Percentiles rank a stretch among this genome's conserved stretches.
phyloP scores from a whole-genome alignment of 352 stramenopile species.

The Phytophthora multivora region DNA sequence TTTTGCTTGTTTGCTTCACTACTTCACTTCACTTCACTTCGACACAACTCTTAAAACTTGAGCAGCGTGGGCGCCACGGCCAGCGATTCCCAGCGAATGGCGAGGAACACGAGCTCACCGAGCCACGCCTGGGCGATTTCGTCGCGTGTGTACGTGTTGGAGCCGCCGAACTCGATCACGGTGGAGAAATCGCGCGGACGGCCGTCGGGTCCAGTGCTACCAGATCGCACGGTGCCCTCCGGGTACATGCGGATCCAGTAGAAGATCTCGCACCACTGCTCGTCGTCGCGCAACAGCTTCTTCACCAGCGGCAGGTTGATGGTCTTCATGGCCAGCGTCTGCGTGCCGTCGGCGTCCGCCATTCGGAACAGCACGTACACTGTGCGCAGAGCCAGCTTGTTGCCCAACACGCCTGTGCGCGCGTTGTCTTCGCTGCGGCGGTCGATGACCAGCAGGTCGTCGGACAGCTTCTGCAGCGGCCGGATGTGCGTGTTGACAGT shows the following conservation, averaged over 20 bases:
- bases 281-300: slow-evolving; percentile 40
- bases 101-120: slow-evolving; percentile 62
- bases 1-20: slow-evolving; percentile 5
- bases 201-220: neutral
- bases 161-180: slow-evolving; percentile 49
- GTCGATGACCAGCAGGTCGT: slow-evolving; percentile 54
- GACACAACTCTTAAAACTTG: slow-evolving; percentile 27
- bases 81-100: slow-evolving; percentile 59
- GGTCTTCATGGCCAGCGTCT: slow-evolving; percentile 64
- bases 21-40: slow-evolving; percentile 26
- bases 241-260: slow-evolving; percentile 56
- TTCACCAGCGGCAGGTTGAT: slow-evolving; percentile 57
- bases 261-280: slow-evolving; percentile 70
- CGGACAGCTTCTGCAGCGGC: slow-evolving; percentile 48
- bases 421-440: slow-evolving; percentile 43
- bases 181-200: slow-evolving; percentile 5
- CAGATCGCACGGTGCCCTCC: slow-evolving; percentile 2
- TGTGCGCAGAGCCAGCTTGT: slow-evolving; percentile 50
- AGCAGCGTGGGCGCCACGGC: slow-evolving; percentile 50
- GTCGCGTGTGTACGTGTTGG: slow-evolving; percentile 57
- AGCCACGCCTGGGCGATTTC: slow-evolving; percentile 54
- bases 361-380: slow-evolving; percentile 51
- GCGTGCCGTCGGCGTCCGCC: slow-evolving; percentile 26
- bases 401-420: slow-evolving; percentile 19
- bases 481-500: slow-evolving; percentile 45